Conservation (phyloP, 208 protist genomes). For the Naegleria gruberi region DNA sequence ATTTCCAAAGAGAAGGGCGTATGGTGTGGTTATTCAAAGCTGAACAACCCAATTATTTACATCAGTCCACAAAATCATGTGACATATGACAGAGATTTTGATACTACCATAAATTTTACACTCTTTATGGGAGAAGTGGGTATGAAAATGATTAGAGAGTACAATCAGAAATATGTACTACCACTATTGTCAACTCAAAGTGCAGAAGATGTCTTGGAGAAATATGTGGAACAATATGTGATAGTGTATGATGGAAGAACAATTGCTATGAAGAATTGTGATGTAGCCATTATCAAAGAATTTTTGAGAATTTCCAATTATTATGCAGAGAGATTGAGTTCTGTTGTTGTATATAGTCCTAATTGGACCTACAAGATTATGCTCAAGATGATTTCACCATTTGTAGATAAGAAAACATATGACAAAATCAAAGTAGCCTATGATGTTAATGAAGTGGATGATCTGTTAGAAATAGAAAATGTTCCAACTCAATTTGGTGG, state of each 20-base stretch:
- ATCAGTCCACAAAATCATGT: constrained; percentile 5
- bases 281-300: background rate
- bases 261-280: background rate
- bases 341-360: background rate
- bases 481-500: background rate
- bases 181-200: background rate
- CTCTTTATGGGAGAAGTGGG: background rate
- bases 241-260: background rate
- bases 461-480: background rate
- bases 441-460: background rate
- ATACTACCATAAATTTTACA: background rate
- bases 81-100: background rate
- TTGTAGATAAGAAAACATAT: background rate
- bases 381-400: background rate
- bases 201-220: background rate
- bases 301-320: background rate
- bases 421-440: background rate
- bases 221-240: background rate
- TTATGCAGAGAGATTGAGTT: background rate
- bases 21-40: background rate
- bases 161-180: background rate
- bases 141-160: background rate
- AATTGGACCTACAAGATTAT: background rate
- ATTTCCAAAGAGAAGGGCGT: background rate
- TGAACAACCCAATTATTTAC: background rate